phyloP scores from a whole-genome alignment of 2,329 filamentous ascomycete genomes.

The Onygenales sp. region DNA sequence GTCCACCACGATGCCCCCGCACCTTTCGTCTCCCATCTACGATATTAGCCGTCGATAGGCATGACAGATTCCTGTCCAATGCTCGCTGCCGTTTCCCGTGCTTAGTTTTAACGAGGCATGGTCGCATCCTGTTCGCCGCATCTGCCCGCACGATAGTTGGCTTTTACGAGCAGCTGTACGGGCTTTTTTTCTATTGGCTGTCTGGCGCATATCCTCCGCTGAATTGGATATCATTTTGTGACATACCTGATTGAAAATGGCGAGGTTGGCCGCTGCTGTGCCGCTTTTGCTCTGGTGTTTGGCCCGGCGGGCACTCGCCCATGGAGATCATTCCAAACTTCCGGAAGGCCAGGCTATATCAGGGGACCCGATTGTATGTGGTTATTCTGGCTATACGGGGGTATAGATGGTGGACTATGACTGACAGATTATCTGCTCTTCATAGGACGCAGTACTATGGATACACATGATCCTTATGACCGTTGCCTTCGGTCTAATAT shows the following conservation, averaged over 20 bases:
- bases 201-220: neutral
- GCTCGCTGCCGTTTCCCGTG: no score
- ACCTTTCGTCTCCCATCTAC: no score
- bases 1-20: no score
- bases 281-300: slow-evolving; percentile 6
- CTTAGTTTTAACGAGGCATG: no score
- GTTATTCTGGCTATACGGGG: neutral
- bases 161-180: no score
- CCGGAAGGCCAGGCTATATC: slow-evolving; percentile 61
- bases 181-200: no score
- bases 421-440: neutral
- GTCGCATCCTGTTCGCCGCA: no score
- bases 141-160: no score
- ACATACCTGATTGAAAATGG: neutral
- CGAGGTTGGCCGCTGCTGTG: neutral
- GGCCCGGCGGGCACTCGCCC: slow-evolving; percentile 28
- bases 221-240: neutral
- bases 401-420: neutral
- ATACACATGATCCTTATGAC: slow-evolving; percentile 84
- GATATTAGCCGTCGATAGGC: no score
- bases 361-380: slow-evolving; percentile 61
- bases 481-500: slow-evolving; percentile 81
- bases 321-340: slow-evolving; percentile 50
- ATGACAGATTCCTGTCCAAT: no score
- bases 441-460: slow-evolving; percentile 75